Base-by-base conservation (phyloP, 164 flowering plant genomes). In the Umbellularia californica region DNA sequence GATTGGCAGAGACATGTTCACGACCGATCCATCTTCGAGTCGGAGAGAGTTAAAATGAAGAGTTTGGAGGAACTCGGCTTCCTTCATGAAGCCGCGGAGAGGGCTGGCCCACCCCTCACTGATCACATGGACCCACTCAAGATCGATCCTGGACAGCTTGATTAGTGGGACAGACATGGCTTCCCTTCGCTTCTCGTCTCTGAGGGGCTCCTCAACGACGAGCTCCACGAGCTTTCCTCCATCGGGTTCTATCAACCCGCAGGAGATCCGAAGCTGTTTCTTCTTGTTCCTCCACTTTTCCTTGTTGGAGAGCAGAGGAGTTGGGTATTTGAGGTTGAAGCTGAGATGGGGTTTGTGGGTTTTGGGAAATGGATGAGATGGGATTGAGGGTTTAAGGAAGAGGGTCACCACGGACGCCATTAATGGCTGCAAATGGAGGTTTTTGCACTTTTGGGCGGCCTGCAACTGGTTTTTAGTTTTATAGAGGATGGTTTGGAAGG, bases 21-120 rank as follows among this genome's bases (percentile, higher is more conserved):
- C 99, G 69, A 85, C 79, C 52, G 95, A 86, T 5, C 98, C 99
- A 78, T 91, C 90, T 0, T 79, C 88, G 28, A 93, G 82, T 3
- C 97, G 88, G 83, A 95, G 85, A 62, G 90, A 87, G 72, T 86
- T 85, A 76, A 95, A 95, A 91, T 95, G 99, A 93, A 95, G 98
- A 71, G 98, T 93, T 93, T 95, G 98, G 95, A 95, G 99, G 97
- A 92, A 93, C 97, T 93, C 94, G 75, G 88, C 81, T 79, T 95
- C 94, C 78, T 91, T 83, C 99, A 95, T 95, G 92, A 95, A 95
- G 23, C 87, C 88, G 22, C 72, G 41, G 11, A 85, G 82, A 3
- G 88, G 88, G 69, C 86, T 83, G 10, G 88, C 86, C 88, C 88
- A 85, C 5, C 87, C 87, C 55, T 85, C 87, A 67, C 87, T 80